Evolutionary conservation across 768 basidiomycete species (phyloP), one percentile per base, ranked within the genome.

Genomic region (Xerocomus potaroensis): DNA sequence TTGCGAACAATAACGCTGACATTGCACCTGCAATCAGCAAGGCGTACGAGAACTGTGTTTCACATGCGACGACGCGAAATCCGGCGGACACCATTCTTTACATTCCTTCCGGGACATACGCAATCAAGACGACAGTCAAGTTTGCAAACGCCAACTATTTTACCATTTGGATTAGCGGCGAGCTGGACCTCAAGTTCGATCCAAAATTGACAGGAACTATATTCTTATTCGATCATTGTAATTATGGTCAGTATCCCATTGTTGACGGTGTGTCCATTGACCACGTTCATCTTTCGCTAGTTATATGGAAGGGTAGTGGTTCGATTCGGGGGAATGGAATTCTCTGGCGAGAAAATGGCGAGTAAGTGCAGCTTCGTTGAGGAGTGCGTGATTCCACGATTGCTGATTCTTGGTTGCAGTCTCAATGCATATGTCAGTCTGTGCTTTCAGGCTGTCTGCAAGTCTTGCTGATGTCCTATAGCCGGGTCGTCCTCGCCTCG

Each of bases 271-370:
- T 22, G 15, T 16, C n/a, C 22, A 23, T 27, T 45, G 41, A 34
- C 22, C 21, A 33, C 15, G 18, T 21, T 26, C 0, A 43, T 36
- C n/a, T 7, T 36, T n/a, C n/a, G n/a, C 16, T 22, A 42, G 43
- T 43, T 11, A 37, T 55, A 26, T 47, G 52, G 45, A 41, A 14
- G 19, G 48, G 45, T 12, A 40, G 4, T 0, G 53, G 48, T 19
- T 32, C 45, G 16, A 45, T 59, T 23, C 4, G 46, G 12, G 53
- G 53, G 18, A 30, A 59, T 1, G 45, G 36, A 5, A 31, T 35
- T 29, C 41, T 38, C 22, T 48, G 47, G 32, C n/a, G 43, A 43
- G 44, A 47, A 32, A 21, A 34, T 1, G 3, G 5, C 8, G 3
- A 40, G 47, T 48, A 11, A 42, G 49, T 44, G 8, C 12, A 3